Percentiles rank a stretch among this genome's conserved stretches.
Conservation (phyloP, 2,329 filamentous ascomycete species). For the Massarina eburnea region DNA sequence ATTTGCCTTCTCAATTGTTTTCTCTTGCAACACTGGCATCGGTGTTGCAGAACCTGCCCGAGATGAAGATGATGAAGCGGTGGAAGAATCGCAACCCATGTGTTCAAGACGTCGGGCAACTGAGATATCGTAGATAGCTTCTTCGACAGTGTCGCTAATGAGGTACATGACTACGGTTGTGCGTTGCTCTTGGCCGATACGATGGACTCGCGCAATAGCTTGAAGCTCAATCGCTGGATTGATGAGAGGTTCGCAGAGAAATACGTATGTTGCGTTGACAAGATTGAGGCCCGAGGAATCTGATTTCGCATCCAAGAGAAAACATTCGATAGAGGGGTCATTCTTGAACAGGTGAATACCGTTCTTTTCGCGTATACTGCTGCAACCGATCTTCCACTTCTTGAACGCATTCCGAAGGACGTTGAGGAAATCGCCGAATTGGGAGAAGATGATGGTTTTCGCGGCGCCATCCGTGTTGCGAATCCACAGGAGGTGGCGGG, state of each 20-base stretch:
- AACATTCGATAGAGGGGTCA: constrained; percentile 74
- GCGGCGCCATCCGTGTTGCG: constrained; percentile 80
- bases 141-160: constrained; percentile 86
- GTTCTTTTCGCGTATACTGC: constrained; percentile 66
- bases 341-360: constrained; percentile 77
- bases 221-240: constrained; percentile 94
- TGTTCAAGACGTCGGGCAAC: constrained; percentile 78
- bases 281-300: constrained; percentile 89
- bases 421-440: constrained; percentile 79
- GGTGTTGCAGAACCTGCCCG: constrained; percentile 17
- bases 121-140: constrained; percentile 86
- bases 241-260: constrained; percentile 89
- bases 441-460: constrained; percentile 93
- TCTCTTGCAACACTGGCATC: constrained; percentile 53
- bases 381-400: constrained; percentile 71
- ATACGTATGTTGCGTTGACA: constrained; percentile 90
- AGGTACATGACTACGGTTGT: constrained; percentile 97
- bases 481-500: constrained; percentile 79
- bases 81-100: constrained; percentile 53
- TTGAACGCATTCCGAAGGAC: constrained; percentile 71
- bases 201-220: constrained; percentile 90
- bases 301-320: constrained; percentile 85
- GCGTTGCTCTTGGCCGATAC: constrained; percentile 84
- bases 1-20: constrained; percentile 77
- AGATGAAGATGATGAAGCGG: background rate